These are phyloP conservation scores for Microbotryum scabiosae DNA, from an alignment of 1,284 basidiomycete species.

Conservation along the genomic window DNA sequence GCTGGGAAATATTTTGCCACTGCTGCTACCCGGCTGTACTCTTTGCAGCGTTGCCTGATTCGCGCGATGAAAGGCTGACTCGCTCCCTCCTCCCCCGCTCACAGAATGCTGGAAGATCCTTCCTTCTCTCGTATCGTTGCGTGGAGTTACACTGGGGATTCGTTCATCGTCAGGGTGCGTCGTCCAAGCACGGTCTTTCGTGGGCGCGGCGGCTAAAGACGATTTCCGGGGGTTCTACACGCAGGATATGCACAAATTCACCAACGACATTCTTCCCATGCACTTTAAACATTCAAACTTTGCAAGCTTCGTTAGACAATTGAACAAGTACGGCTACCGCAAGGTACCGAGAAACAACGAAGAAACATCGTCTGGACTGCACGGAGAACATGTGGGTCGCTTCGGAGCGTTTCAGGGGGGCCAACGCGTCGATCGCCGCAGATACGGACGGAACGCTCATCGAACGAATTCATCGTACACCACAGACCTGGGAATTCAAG, in stretches of 20 bases:
- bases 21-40: no score
- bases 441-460: constrained; percentile 36
- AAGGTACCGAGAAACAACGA: constrained; percentile 66
- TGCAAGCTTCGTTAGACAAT: constrained; percentile 82
- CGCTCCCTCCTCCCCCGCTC: no score
- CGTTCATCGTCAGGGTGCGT: constrained; percentile 78
- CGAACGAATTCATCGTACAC: not conserved
- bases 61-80: no score
- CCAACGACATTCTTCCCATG: constrained; percentile 81
- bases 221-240: no score
- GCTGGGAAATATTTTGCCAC: no score
- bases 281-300: constrained; percentile 98
- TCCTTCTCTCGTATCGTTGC: constrained; percentile 66
- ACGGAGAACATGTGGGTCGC: constrained; percentile 61
- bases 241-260: constrained; percentile 94
- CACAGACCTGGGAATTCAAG: constrained; percentile 85
- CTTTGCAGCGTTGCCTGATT: no score
- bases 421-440: constrained; percentile 37
- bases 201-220: not conserved
- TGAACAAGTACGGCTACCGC: constrained; percentile 98
- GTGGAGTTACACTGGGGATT: constrained; percentile 79
- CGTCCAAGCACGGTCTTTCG: not conserved
- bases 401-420: not conserved
- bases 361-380: constrained; percentile 61
- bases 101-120: constrained; percentile 80